A percentile compares a stretch with the other conserved stretches of the same genome.
These are phyloP conservation scores for Garcia nutans DNA, from an alignment of 345 rosid species.

Conservation along the genomic window DNA sequence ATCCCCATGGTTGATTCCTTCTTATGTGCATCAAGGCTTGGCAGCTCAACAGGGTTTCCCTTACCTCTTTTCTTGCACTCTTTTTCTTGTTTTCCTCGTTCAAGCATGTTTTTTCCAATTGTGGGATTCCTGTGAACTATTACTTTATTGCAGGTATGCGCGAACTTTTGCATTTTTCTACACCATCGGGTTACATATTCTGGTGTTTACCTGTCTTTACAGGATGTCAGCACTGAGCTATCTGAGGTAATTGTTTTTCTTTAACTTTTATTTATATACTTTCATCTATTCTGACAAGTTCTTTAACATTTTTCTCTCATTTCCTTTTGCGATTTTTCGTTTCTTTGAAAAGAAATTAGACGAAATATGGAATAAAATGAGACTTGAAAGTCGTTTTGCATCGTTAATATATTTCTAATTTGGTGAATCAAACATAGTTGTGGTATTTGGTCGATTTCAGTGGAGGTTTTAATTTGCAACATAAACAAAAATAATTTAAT, in stretches of 20 bases:
- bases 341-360: no score
- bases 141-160: slow-evolving; percentile 60
- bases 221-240: slow-evolving; percentile 94
- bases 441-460: no score
- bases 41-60: neutral
- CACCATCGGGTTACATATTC: slow-evolving; percentile 80
- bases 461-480: no score
- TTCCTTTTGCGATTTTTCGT: no score
- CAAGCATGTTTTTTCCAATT: neutral
- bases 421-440: no score
- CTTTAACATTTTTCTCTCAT: neutral
- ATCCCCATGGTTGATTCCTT: neutral
- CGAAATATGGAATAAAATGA: no score
- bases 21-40: neutral
- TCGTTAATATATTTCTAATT: no score
- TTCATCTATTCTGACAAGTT: neutral
- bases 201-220: slow-evolving; percentile 92
- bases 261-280: neutral
- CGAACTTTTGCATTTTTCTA: slow-evolving; percentile 92
- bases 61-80: no score
- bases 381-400: no score
- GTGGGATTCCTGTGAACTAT: neutral
- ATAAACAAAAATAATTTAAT: no score
- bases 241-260: slow-evolving; percentile 48
- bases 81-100: neutral